Conservation (phyloP, 2,329 filamentous ascomycete genomes). For the Trichoderma sp. region DNA sequence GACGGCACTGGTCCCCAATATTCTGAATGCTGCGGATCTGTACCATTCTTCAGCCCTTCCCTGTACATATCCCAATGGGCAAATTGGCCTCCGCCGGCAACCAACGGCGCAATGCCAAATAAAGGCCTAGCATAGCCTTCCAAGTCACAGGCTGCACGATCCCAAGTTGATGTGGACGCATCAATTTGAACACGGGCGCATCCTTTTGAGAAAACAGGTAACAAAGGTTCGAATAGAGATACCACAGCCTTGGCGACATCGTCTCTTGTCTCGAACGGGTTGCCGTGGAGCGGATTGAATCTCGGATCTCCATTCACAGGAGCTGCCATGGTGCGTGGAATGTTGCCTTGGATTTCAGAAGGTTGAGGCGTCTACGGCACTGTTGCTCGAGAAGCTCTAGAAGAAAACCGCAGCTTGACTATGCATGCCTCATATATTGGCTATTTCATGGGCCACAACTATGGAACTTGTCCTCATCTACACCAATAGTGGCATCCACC, state of each 20-base stretch:
- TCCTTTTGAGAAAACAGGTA: constrained; percentile 5
- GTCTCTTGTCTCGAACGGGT: constrained; percentile 11
- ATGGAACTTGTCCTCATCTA: neutral
- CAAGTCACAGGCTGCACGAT: constrained; percentile 7
- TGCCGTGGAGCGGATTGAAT: constrained; percentile 9
- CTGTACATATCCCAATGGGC: constrained; percentile 2
- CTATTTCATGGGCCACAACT: neutral
- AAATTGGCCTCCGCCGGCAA: neutral
- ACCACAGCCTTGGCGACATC: neutral
- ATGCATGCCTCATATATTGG: neutral
- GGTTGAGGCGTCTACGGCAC: neutral
- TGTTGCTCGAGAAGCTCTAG: neutral
- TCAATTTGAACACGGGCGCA: constrained; percentile 6
- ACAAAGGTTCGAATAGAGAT: constrained; percentile 13
- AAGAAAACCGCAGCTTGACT: neutral
- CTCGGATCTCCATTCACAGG: constrained; percentile 1
- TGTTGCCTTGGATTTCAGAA: neutral
- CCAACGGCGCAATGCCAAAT: constrained; percentile 9
- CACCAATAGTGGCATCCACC: neutral
- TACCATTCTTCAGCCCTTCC: constrained; percentile 6
- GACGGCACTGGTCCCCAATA: constrained; percentile 5
- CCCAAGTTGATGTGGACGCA: constrained; percentile 5
- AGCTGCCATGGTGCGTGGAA: neutral
- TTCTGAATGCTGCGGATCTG: neutral
- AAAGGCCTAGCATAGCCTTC: constrained; percentile 8